A percentile compares a stretch with the other conserved stretches of the same genome.
These are phyloP conservation scores for Fusarium sp. DNA, from an alignment of 2,329 filamentous ascomycete genomes.

Conservation along the genomic window DNA sequence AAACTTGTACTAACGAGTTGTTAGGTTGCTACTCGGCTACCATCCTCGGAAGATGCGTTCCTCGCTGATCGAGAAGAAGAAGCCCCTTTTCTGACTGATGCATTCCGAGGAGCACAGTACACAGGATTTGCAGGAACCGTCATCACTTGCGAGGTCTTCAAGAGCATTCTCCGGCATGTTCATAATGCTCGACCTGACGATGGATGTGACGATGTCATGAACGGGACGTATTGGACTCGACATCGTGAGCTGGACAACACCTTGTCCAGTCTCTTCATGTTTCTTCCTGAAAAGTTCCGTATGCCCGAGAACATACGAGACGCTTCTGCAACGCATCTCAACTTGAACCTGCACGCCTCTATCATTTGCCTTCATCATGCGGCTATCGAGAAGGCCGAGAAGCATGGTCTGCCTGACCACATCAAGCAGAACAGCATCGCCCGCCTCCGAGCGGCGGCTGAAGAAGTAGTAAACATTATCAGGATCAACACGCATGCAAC, in stretches of 20 bases:
- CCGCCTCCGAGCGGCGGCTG: slow-evolving; percentile 82
- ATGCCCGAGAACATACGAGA: slow-evolving; percentile 77
- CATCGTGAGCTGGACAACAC: slow-evolving; percentile 87
- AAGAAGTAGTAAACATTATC: slow-evolving; percentile 87
- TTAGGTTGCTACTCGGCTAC: slow-evolving; percentile 82
- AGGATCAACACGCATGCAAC: slow-evolving; percentile 80
- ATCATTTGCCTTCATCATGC: slow-evolving; percentile 91
- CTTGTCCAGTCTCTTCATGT: slow-evolving; percentile 81
- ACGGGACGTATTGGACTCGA: slow-evolving; percentile 87
- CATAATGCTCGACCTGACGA: slow-evolving; percentile 79
- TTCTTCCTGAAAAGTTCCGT: slow-evolving; percentile 79
- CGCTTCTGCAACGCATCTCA: slow-evolving; percentile 81
- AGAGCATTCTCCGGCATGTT: slow-evolving; percentile 83
- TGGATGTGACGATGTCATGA: slow-evolving; percentile 76
- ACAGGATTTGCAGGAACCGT: slow-evolving; percentile 80
- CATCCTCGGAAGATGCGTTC: slow-evolving; percentile 82
- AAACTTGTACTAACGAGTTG: slow-evolving; percentile 9
- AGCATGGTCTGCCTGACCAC: slow-evolving; percentile 72
- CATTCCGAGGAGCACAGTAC: slow-evolving; percentile 71
- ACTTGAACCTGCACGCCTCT: slow-evolving; percentile 89
- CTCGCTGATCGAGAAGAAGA: slow-evolving; percentile 72
- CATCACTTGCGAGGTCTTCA: slow-evolving; percentile 83
- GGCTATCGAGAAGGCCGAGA: slow-evolving; percentile 85
- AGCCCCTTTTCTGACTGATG: slow-evolving; percentile 73
- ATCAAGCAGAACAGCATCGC: slow-evolving; percentile 78